Evolutionary conservation across 805 yeast species (phyloP).

Genomic region (Alloascoidea africana): DNA sequence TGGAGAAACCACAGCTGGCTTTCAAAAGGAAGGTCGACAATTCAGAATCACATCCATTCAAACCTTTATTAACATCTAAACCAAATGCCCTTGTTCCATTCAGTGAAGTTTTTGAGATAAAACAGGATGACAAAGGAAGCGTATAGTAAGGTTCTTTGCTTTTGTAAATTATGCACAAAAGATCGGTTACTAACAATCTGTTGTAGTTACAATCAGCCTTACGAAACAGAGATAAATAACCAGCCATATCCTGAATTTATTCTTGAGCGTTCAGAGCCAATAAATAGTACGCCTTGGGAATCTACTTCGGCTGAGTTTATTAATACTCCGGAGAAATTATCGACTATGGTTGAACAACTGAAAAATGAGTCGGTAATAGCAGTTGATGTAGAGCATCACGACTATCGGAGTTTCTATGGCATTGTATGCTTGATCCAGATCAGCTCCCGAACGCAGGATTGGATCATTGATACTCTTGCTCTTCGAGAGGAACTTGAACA

Average conservation of each 20-base stretch:
- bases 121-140: conserved; percentile 14
- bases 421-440: conserved; percentile 89
- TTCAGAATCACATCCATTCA: conserved; percentile 55
- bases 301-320: conserved; percentile 32
- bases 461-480: conserved; percentile 72
- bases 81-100: conserved; percentile 53
- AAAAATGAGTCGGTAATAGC: conserved; percentile 50
- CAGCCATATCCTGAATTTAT: conserved; percentile 55
- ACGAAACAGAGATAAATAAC: conserved; percentile 52
- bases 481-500: conserved; percentile 55
- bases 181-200: neutral
- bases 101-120: conserved; percentile 30
- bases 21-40: conserved; percentile 54
- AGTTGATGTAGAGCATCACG: conserved; percentile 94
- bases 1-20: conserved; percentile 52
- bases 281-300: conserved; percentile 49
- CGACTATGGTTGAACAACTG: conserved; percentile 39
- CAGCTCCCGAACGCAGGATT: conserved; percentile 68
- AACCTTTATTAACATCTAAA: conserved; percentile 54
- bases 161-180: conserved; percentile 5
- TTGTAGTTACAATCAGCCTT: conserved; percentile 66
- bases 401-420: conserved; percentile 80
- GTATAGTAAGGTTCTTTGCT: conserved; percentile 27
- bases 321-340: conserved; percentile 36
- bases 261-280: conserved; percentile 28